Evolutionary conservation across 805 yeast species (phyloP), one percentile per base, ranked within the genome.

Genomic region (Cyberlindnera mycetangii): DNA sequence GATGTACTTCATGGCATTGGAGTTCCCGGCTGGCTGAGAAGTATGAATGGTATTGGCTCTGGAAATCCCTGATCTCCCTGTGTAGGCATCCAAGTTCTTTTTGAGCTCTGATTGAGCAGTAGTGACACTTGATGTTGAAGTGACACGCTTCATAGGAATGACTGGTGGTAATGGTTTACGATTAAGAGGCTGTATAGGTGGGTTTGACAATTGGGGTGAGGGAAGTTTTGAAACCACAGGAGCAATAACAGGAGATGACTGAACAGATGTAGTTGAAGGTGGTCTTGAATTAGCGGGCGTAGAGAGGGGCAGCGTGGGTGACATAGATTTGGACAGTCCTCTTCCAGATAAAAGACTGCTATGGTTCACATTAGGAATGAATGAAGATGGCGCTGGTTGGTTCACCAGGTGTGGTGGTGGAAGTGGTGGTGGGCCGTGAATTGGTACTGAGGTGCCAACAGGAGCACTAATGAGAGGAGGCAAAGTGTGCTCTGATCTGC

Each of bases 21-120:
- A 21, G 17, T 44, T 54, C 4, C 50, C 45, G 18, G 41, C 9
- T 12, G 19, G 6, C 8, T 42, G 44, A 12, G 5, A 11, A 11
- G 34, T 7, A 18, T 33, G n/a, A 1, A 44, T 35, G 2, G 58
- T 39, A 30, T 47, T 44, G 2, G 53, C 27, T 28, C 55, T 42
- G 2, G 32, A 21, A 7, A 50, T 7, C 2, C 40, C 37, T 15
- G 27, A 18, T 14, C 25, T 28, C 21, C 48, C 41, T 7, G 35
- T 20, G 28, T 41, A 45, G 4, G 36, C 14, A 19, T 28, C 15
- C 18, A 55, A 32, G 34, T 22, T 55, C 14, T 45, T 19, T 22
- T 44, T 42, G 20, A 55, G 35, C 15, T 48, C 38, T 5, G 42
- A 39, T 25, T 53, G 58, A 12, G 55, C 54, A 11, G 38, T 14